Conservation (phyloP, 2,329 filamentous ascomycete species). For the Gliomastix tumulicola region DNA sequence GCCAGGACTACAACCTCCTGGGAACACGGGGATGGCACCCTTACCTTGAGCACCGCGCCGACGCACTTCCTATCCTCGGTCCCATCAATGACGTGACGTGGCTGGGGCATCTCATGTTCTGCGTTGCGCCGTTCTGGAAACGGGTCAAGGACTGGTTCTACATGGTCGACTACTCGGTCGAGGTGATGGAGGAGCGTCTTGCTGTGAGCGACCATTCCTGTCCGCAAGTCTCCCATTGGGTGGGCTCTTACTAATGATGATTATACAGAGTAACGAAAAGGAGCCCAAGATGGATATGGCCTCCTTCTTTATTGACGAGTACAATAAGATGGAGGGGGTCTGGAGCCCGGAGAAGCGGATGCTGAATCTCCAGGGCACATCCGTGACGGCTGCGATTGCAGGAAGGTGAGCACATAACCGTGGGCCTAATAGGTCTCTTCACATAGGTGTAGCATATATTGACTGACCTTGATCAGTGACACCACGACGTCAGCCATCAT, state of each 20-base stretch:
- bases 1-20: neutral
- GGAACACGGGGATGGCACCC: neutral
- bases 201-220: neutral
- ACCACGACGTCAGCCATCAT: too few relatives aligned
- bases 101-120: neutral
- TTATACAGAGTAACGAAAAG: neutral
- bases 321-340: neutral
- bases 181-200: neutral
- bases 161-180: neutral
- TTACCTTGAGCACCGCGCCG: neutral
- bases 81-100: neutral
- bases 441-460: too few relatives aligned
- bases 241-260: neutral
- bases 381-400: neutral
- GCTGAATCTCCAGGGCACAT: neutral
- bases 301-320: neutral
- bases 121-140: neutral
- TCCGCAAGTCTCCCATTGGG: neutral
- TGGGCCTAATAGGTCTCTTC: too few relatives aligned
- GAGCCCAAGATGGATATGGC: neutral
- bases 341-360: neutral
- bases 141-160: neutral
- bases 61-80: neutral
- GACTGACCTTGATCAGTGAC: too few relatives aligned
- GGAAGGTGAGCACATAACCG: too few relatives aligned